Base-by-base conservation (phyloP, 202 grass and related monocot genomes). In the Panicum hallii region DNA sequence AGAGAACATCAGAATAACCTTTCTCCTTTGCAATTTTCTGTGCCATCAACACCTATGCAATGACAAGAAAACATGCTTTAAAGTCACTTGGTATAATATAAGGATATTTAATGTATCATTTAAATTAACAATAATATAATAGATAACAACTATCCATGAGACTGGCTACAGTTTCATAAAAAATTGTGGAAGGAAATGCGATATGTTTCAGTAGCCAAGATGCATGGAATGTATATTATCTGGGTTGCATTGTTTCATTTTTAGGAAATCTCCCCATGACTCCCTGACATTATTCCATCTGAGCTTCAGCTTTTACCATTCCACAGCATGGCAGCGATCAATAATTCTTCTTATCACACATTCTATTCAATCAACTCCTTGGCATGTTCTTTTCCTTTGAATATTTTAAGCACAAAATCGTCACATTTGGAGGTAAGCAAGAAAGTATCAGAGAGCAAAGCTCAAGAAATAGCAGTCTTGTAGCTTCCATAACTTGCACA, bases 1-100 rank as follows among this genome's bases (percentile, higher is more conserved):
- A 98, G 70, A 98, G 85, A 82, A 95, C 95, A 82, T 98, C 93
- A 86, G 95, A 95, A 88, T 90, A 98, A 42, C 95, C 95, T 82
- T 94, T 95, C 88, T 94, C 93, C 81, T 95, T 95, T 57, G 93
- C 95, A 75, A 90, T 91, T 84, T 94, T 99, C 53, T 99, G 96
- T 70, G 96, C 93, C 82, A 89, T 92, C 74, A 99, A 83, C 26
- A 99, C 96, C 96, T 99, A 84, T 61, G 58, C 63, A 76, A 78
- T 13, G 48, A 85, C 52, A 74, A 82, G 36, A 82, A 79, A 26
- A 78, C 30, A 80, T 58, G 53, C 13, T 68, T 79, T 74, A 60
- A 89, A 68, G 61, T 12, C 16, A 36, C 17, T 45, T 3, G 11
- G 13, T 13, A 62, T 32, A 70, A 49, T 53, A 72, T 19, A 75